Evolutionary conservation across 352 stramenopile genomes (phyloP), one percentile per base, ranked within the genome.

Genomic region (Phytophthora lateralis): DNA sequence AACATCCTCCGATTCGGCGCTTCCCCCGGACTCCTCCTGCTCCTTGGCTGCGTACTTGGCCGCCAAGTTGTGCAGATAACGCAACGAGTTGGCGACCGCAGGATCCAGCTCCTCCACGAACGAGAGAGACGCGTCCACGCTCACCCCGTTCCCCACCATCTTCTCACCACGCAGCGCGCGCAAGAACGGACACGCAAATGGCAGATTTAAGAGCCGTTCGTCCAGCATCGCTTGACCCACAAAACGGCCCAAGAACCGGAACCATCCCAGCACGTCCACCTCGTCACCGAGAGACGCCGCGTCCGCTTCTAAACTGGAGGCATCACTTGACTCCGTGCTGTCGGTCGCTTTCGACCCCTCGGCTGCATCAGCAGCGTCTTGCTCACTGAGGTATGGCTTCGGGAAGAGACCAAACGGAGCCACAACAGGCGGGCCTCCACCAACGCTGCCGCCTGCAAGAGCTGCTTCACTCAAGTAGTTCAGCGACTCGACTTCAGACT

Each of bases 161-260:
- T 55, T 63, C 44, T 93, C 81, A 20, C 79, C 76, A 6, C 77
- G 81, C 20, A 93, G 46, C 7, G 71, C 70, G 20, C 79, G 79
- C 32, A 94, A 49, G 39, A 96, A 90, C 34, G 89, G 80, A 7
- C 82, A 72, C 15, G 89, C 79, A 26, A 97, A 73, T 32, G 89
- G 86, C 24, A 96, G 52, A 43, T 95, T 90, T 26, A 97, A 53
- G 50, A 96, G 55, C 4, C 89, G 80, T 18, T 93, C 85, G 69
- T 97, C 89, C 26, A 96, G 70, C 7, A 96, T 67, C 1, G 89
- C 84, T 62, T 93, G 84, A 0, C 73, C 80, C 2, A 93, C 72
- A 47, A 93, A 88, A 1, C 69, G 76, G 4, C 84, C 84, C 14
- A 93, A 60, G 35, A 93, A 93, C n/a, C 70, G 75, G 59, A 91